Evolutionary conservation across 2,329 filamentous ascomycete genomes (phyloP).

Genomic region (Talaromyces marneffei): DNA sequence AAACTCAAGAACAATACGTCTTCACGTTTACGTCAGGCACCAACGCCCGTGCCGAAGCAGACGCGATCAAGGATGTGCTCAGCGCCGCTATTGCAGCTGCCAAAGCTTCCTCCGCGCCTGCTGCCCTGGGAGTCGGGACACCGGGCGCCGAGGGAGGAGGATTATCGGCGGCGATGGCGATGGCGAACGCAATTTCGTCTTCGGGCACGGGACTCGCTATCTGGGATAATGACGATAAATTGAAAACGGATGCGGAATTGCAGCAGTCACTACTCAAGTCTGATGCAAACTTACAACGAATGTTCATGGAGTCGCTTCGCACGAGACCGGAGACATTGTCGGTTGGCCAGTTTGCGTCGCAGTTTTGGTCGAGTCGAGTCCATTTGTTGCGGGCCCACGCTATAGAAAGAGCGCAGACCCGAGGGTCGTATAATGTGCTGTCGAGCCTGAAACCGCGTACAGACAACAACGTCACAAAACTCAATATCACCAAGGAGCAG

Average conservation of each 20-base stretch:
- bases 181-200: slow-evolving; percentile 63
- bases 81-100: slow-evolving; percentile 67
- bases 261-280: slow-evolving; percentile 85
- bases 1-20: slow-evolving; percentile 57
- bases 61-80: slow-evolving; percentile 74
- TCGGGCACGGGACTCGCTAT: slow-evolving; percentile 45
- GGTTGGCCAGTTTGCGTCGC: slow-evolving; percentile 72
- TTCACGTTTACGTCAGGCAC: slow-evolving; percentile 81
- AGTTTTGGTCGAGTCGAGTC: slow-evolving; percentile 90
- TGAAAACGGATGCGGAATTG: slow-evolving; percentile 72
- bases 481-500: slow-evolving; percentile 86
- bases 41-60: slow-evolving; percentile 75
- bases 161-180: slow-evolving; percentile 66
- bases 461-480: slow-evolving; percentile 66
- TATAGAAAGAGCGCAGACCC: slow-evolving; percentile 78
- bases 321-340: slow-evolving; percentile 81
- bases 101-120: slow-evolving; percentile 48
- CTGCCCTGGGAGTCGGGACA: slow-evolving; percentile 24
- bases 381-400: slow-evolving; percentile 84
- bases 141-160: slow-evolving; percentile 31
- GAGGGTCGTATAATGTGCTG: slow-evolving; percentile 88
- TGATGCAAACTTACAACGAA: slow-evolving; percentile 67
- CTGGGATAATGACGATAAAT: slow-evolving; percentile 73
- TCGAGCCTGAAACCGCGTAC: slow-evolving; percentile 79
- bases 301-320: slow-evolving; percentile 76